phyloP scores from a whole-genome alignment of 2,329 filamentous ascomycete species.

The Cladorrhinum sp. region DNA sequence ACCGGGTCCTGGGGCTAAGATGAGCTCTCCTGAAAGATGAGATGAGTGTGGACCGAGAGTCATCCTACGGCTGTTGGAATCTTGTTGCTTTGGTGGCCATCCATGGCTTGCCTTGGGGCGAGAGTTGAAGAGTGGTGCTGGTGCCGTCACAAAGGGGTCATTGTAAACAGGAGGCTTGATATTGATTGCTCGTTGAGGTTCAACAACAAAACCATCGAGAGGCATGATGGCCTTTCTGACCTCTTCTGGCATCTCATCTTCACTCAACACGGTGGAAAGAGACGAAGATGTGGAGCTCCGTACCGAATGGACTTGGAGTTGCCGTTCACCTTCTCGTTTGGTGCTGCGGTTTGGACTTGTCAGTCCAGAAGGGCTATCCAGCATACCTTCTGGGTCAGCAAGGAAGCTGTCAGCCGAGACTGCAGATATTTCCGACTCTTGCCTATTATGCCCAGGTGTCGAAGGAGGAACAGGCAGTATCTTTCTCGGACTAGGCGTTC shows the following conservation, averaged over 20 bases:
- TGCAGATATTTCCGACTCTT: conserved; percentile 34
- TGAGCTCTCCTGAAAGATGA: not conserved
- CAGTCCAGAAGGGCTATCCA: conserved; percentile 36
- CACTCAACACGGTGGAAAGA: conserved; percentile 56
- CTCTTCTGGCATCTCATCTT: conserved; percentile 46
- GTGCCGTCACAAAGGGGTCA: conserved; percentile 14
- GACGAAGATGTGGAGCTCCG: conserved; percentile 50
- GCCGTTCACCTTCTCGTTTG: conserved; percentile 12
- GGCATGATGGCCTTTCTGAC: conserved; percentile 18
- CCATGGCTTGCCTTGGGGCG: not conserved
- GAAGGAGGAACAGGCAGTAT: conserved; percentile 7
- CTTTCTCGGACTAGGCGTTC: conserved; percentile 32
- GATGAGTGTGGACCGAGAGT: conserved; percentile 9
- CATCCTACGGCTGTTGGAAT: conserved; percentile 12
- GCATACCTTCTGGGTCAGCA: conserved; percentile 35
- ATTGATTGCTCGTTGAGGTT: conserved; percentile 11
- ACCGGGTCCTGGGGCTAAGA: conserved; percentile 10
- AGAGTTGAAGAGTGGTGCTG: conserved; percentile 3
- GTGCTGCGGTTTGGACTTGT: conserved; percentile 43
- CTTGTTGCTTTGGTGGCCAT: conserved; percentile 13
- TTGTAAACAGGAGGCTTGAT: conserved; percentile 12
- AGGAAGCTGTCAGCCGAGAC: conserved; percentile 41
- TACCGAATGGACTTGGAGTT: conserved; percentile 29
- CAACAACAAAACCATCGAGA: conserved; percentile 11
- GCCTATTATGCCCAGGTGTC: conserved; percentile 28